Conservation (phyloP, 2,329 filamentous ascomycete genomes). For the Fusarium humuli region DNA sequence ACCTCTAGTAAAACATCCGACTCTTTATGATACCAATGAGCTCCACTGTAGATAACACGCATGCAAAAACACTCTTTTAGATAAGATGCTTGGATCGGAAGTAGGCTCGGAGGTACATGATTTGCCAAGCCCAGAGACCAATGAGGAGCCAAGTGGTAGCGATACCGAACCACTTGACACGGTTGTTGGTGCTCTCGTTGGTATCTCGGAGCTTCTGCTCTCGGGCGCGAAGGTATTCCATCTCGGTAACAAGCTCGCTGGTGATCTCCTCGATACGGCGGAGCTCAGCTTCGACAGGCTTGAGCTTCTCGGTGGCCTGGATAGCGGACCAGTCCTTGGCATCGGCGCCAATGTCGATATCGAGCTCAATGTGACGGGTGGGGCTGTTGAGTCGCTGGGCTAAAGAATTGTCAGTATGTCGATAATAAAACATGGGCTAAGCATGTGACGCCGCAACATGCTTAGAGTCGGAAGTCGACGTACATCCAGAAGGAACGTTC, state of each 20-base stretch:
- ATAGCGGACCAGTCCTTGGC: slow-evolving; percentile 98
- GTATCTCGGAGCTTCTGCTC: slow-evolving; percentile 98
- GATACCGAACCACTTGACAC: slow-evolving; percentile 98
- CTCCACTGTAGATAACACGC: slow-evolving; percentile 22
- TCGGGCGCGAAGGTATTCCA: slow-evolving; percentile 91
- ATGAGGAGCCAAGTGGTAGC: slow-evolving; percentile 92
- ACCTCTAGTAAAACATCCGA: slow-evolving; percentile 15
- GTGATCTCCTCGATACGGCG: slow-evolving; percentile 93
- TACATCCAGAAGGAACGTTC: slow-evolving; percentile 80
- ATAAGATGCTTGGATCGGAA: slow-evolving; percentile 74
- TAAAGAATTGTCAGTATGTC: slow-evolving; percentile 30
- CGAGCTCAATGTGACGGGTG: slow-evolving; percentile 84
- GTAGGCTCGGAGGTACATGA: slow-evolving; percentile 96
- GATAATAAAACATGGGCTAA: background rate
- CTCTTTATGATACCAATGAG: slow-evolving; percentile 15
- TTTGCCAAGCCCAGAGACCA: slow-evolving; percentile 93
- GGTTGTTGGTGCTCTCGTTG: slow-evolving; percentile 98
- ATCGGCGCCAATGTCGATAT: slow-evolving; percentile 95
- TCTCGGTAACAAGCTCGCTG: slow-evolving; percentile 87
- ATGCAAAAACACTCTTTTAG: slow-evolving; percentile 44
- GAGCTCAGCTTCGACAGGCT: slow-evolving; percentile 95
- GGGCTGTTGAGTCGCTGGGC: slow-evolving; percentile 52
- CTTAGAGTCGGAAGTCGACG: slow-evolving; percentile 50
- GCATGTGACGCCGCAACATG: slow-evolving; percentile 19
- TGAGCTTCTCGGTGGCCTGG: slow-evolving; percentile 95